Evolutionary conservation across 208 protist species (phyloP), one percentile per base, ranked within the genome.

Genomic region (Acanthamoeba culbertsoni): DNA sequence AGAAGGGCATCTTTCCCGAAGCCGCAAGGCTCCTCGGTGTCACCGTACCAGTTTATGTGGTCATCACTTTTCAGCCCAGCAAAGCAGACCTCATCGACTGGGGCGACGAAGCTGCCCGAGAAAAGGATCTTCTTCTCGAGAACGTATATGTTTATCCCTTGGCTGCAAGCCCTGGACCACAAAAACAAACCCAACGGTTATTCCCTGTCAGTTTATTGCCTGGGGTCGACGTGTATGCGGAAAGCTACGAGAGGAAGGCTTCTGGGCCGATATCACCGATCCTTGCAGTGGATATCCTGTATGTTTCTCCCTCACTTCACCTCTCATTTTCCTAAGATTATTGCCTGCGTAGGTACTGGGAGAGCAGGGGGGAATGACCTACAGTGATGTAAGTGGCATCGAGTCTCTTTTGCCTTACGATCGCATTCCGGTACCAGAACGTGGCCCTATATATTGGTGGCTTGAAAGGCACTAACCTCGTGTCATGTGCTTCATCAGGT

Each of bases 241-340:
- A 37, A 28, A 2, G 26, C 40, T 95, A 26, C 68, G 43, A 31
- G 8, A 12, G n/a, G 23, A 77, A 16, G 94, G 88, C 0, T 91
- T 93, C 86, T 96, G 94, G 94, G 92, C 93, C 28, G 95, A 96
- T 55, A 6, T 94, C 23, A 89, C 94, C 37, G 95, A 96, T 59
- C 95, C 95, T n/a, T 90, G 91, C 86, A 94, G 93, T 26, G 95
- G 95, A 8, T 92, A 93, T 23, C 95, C 95, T 37, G 95, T 96
- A 75, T 16, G 91, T 59, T 2, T 90, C 45, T 48, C 23, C 37
- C 16, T 37, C 14, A 71, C 16, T 46, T 4, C 37, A 46, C 28
- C 68, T 40, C n/a, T n/a, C 12, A 1, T 37, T 48, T 88, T n/a
- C 18, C 37, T 23, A n/a, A 23, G 14, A 23, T 57, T 57, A 0